A percentile compares a stretch with the other conserved stretches of the same genome.
Conservation (phyloP, 805 yeast species). For the Starmerella vaccinii region DNA sequence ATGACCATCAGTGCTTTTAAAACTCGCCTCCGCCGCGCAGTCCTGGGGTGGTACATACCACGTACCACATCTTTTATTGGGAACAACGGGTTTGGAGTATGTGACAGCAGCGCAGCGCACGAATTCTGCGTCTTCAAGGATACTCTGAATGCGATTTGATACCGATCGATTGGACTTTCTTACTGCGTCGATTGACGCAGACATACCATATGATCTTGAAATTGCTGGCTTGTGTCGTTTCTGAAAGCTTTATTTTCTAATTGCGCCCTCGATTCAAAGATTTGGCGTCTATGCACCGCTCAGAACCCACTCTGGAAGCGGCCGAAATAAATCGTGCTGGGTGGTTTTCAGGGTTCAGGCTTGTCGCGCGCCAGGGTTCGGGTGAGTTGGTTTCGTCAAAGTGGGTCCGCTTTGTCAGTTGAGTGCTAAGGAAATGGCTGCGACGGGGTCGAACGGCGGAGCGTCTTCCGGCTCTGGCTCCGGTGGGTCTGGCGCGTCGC, state of each 20-base stretch:
- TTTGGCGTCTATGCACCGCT: too few species aligned
- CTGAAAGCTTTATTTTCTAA: too few species aligned
- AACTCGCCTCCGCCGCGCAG: slow-evolving; percentile 47
- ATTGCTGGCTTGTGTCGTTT: not conserved
- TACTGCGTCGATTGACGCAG: slow-evolving; percentile 26
- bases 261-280: too few species aligned
- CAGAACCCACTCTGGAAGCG: too few species aligned
- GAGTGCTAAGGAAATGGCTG: not conserved
- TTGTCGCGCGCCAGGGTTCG: not conserved
- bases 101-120: slow-evolving; percentile 35
- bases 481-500: not conserved
- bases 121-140: slow-evolving; percentile 49
- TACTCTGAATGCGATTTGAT: slow-evolving; percentile 56
- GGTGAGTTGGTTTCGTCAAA: not conserved
- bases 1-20: slow-evolving; percentile 90
- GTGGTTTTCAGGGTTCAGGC: slow-evolving; percentile 2
- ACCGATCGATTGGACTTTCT: slow-evolving; percentile 32
- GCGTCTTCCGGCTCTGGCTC: slow-evolving; percentile 2
- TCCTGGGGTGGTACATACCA: slow-evolving; percentile 59
- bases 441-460: slow-evolving; percentile 2
- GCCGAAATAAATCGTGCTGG: not conserved
- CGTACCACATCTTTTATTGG: slow-evolving; percentile 78
- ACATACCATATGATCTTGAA: not conserved
- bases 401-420: not conserved
- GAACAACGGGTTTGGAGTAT: slow-evolving; percentile 33